Base-by-base conservation (phyloP, 129 eudicot species). In the Erigeron canadensis region DNA sequence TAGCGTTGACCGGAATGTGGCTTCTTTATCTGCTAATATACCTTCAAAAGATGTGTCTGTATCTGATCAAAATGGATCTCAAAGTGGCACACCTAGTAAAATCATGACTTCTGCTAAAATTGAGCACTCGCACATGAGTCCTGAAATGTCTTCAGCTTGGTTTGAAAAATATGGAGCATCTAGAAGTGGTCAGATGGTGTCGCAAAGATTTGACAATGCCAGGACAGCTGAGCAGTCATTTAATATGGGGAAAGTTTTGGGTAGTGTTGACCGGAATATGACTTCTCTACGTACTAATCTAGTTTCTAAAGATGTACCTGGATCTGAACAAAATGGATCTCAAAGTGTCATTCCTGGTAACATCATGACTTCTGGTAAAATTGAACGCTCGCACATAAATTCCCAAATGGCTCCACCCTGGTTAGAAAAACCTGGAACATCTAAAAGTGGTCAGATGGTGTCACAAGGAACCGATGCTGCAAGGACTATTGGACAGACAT, bases 341-440 rank as follows among this genome's bases (percentile, higher is more conserved):
- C 85, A 79, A 70, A 75, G 63, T 19, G 56, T 63, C 40, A 47
- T 70, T 66, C 43, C 51, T 79, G 11, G 79, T 28, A 79, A 67
- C 72, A 44, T 4, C 64, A 38, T 72, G 18, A 22, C 71, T 67
- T 70, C 89, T 41, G 41, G 59, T 72, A 82, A 80, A 79, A 62
- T 11, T 41, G 95, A 83, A 4, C 86, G 70, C 60, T 46, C 80
- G 71, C 84, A 82, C 40, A 75, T 86, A 67, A 81, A 85, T 79
- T 88, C 95, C 3, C 96, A 92, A 79, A 92, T 89, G 96, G 96
- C 95, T 17, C 96, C 95, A 7, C 78, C 95, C 9, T 89, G 96
- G 96, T 92, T 91, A 77, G 84, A 84, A 66, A 90, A 86, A 69
- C 81, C 78, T 72, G 90, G 95, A 76, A 73, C 86, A 18, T 80